Evolutionary conservation across 2,329 filamentous ascomycete species (phyloP).

Genomic region (Aureobasidium melanogenum): DNA sequence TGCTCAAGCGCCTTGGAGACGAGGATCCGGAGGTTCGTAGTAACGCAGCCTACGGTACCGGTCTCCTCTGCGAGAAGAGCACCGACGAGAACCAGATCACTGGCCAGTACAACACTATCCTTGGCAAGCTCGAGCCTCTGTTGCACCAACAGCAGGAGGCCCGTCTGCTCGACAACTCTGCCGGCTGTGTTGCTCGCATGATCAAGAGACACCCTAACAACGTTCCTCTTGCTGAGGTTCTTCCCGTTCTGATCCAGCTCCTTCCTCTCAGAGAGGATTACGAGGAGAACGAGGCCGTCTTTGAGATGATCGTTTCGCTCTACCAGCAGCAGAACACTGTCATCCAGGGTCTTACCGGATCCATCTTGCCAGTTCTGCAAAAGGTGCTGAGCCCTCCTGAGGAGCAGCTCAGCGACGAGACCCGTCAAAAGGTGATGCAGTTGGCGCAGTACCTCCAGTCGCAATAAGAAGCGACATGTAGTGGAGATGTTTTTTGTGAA

Average conservation of each 20-base stretch:
- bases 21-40: slow-evolving; percentile 88
- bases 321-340: slow-evolving; percentile 64
- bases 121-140: slow-evolving; percentile 78
- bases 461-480: slow-evolving; percentile 15
- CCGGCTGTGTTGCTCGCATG: slow-evolving; percentile 85
- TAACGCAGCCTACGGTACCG: slow-evolving; percentile 86
- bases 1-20: slow-evolving; percentile 80
- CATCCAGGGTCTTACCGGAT: slow-evolving; percentile 59
- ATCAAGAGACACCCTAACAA: slow-evolving; percentile 80
- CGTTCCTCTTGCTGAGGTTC: slow-evolving; percentile 70
- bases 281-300: slow-evolving; percentile 93
- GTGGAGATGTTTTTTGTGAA: slow-evolving; percentile 8
- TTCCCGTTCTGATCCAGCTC: slow-evolving; percentile 68
- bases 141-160: slow-evolving; percentile 64
- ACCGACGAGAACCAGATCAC: slow-evolving; percentile 64
- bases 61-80: slow-evolving; percentile 75
- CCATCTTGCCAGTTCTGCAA: slow-evolving; percentile 62
- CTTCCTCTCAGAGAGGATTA: slow-evolving; percentile 88
- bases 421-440: slow-evolving; percentile 55
- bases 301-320: slow-evolving; percentile 78
- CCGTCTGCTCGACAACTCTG: slow-evolving; percentile 84
- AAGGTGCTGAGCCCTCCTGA: slow-evolving; percentile 62
- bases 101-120: slow-evolving; percentile 66
- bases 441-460: slow-evolving; percentile 47
- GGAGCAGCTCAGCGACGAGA: slow-evolving; percentile 67